Evolutionary conservation across 2,329 filamentous ascomycete genomes (phyloP).

Genomic region (Penicillium glabrum): DNA sequence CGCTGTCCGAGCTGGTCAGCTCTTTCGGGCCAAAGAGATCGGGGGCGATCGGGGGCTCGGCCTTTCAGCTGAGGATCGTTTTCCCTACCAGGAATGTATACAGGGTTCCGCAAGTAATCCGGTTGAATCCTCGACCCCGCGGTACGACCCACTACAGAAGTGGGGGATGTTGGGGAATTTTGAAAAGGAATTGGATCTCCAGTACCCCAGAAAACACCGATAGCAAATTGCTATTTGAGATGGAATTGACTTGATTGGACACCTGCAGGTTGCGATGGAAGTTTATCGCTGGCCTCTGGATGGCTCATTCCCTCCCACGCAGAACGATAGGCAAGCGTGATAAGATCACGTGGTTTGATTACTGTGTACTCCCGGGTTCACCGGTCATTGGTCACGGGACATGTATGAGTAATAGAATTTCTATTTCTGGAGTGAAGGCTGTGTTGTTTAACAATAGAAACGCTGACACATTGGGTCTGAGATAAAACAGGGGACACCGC

Average conservation of each 20-base stretch:
- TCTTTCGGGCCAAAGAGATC: not conserved
- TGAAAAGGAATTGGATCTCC: not conserved
- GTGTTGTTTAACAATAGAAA: not conserved
- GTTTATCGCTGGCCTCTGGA: constrained; percentile 22
- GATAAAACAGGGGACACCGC: not conserved
- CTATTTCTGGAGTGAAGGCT: not conserved
- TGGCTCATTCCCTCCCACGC: constrained; percentile 9
- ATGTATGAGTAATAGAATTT: not conserved
- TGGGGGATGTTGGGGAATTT: constrained; percentile 5
- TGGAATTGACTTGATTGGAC: constrained; percentile 16
- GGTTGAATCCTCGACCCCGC: constrained; percentile 15
- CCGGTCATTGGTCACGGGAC: not conserved
- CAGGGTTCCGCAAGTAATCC: constrained; percentile 5
- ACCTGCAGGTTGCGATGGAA: not conserved
- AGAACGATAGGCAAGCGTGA: not conserved
- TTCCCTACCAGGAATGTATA: not conserved
- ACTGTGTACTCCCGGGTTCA: not conserved
- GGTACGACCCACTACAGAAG: constrained; percentile 21
- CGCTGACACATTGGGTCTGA: not conserved
- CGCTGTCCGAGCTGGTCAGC: not conserved
- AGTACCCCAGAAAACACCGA: not conserved
- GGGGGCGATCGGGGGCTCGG: not conserved
- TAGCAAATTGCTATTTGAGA: constrained; percentile 2
- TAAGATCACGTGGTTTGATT: constrained; percentile 2
- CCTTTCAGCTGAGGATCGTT: not conserved